phyloP scores from a whole-genome alignment of 768 basidiomycete species.

The Flagelloscypha sp. region DNA sequence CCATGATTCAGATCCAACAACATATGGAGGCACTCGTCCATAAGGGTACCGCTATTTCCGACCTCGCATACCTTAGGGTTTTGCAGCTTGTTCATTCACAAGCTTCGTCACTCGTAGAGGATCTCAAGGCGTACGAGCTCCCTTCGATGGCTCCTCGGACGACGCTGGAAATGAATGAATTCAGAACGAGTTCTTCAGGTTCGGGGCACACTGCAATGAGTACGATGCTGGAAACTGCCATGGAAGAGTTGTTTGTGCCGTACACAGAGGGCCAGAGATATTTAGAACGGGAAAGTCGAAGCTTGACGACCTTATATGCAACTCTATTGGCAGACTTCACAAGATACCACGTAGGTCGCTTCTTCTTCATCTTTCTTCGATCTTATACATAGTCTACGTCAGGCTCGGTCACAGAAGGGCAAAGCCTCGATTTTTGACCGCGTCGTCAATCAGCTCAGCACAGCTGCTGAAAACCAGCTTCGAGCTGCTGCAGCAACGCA shows the following conservation, averaged over 20 bases:
- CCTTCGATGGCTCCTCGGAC: constrained; percentile 59
- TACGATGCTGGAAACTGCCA: constrained; percentile 86
- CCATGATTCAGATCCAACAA: constrained; percentile 74
- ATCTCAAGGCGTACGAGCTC: constrained; percentile 85
- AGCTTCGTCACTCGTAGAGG: constrained; percentile 74
- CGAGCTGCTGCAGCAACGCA: constrained; percentile 67
- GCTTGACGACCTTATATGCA: constrained; percentile 71
- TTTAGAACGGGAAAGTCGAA: constrained; percentile 85
- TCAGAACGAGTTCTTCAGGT: constrained; percentile 45
- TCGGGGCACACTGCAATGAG: constrained; percentile 44
- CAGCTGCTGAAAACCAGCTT: too few relatives aligned
- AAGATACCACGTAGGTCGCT: constrained; percentile 72
- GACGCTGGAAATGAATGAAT: constrained; percentile 53
- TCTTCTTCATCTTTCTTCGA: constrained; percentile 1
- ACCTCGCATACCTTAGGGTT: constrained; percentile 84
- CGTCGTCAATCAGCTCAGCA: constrained; percentile 69
- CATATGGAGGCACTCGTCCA: constrained; percentile 87
- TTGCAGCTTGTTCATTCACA: constrained; percentile 81
- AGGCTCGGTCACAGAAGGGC: constrained; percentile 56
- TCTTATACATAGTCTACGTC: constrained; percentile 7
- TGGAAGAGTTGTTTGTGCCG: constrained; percentile 94
- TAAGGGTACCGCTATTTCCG: constrained; percentile 65
- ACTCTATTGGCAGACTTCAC: constrained; percentile 66
- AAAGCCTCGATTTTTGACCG: constrained; percentile 84
- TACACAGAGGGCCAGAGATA: constrained; percentile 90